Evolutionary conservation across 192 early-diverging fungal genomes (phyloP).

Genomic region (Backusella morwellensis): DNA sequence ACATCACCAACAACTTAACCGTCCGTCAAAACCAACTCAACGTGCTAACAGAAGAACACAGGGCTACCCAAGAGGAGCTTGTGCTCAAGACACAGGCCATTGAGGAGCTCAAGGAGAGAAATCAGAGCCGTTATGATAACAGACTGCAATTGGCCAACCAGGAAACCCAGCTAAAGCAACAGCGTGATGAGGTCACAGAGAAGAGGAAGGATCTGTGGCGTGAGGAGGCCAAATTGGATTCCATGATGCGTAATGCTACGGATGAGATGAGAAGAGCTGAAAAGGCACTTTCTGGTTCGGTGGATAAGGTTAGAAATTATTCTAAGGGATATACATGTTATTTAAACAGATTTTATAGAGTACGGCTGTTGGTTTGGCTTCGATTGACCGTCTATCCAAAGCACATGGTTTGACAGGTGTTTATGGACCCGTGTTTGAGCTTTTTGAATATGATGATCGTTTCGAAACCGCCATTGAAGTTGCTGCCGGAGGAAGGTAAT

Average conservation of each 20-base stretch:
- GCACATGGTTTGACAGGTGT: slow-evolving; percentile 67
- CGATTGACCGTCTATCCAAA: slow-evolving; percentile 68
- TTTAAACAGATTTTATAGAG: slow-evolving; percentile 40
- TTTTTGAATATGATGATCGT: slow-evolving; percentile 84
- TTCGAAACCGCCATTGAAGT: slow-evolving; percentile 89
- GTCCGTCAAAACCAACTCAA: slow-evolving; percentile 51
- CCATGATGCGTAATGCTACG: slow-evolving; percentile 61
- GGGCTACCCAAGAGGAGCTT: not conserved
- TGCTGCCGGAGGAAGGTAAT: slow-evolving; percentile 72
- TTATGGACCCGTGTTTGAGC: slow-evolving; percentile 89
- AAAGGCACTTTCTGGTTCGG: slow-evolving; percentile 64
- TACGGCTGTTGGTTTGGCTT: slow-evolving; percentile 75
- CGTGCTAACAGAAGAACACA: not conserved
- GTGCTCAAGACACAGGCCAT: slow-evolving; percentile 15
- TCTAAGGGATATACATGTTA: not conserved
- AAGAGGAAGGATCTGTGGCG: slow-evolving; percentile 84
- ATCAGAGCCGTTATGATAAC: not conserved
- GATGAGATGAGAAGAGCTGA: slow-evolving; percentile 78
- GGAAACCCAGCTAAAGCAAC: slow-evolving; percentile 36
- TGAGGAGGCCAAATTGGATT: slow-evolving; percentile 74
- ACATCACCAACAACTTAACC: slow-evolving; percentile 52
- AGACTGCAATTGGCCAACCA: not conserved
- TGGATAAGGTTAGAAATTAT: slow-evolving; percentile 63
- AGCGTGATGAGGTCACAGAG: slow-evolving; percentile 63
- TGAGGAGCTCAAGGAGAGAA: not conserved